These are phyloP conservation scores for Sporothrix globosa DNA, from an alignment of 2,329 filamentous ascomycete species.

Conservation along the genomic window DNA sequence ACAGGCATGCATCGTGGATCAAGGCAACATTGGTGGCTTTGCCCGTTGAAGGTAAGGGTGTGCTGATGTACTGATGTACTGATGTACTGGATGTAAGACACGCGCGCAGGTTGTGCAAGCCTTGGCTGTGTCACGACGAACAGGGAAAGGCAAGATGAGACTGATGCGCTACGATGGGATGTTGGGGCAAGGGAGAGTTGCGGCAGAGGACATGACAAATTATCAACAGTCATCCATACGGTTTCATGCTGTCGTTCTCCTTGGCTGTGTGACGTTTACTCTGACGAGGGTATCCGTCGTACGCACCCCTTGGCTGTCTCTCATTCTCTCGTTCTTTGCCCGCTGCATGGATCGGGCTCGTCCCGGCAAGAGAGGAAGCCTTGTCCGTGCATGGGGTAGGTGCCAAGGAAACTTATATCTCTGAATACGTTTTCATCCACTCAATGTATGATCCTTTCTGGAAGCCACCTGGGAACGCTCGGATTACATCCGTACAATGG, in stretches of 20 bases:
- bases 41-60: background rate
- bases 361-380: background rate
- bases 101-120: slow-evolving; percentile 4
- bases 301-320: background rate
- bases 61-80: background rate
- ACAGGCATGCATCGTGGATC: slow-evolving; percentile 4
- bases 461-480: background rate
- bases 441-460: background rate
- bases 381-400: background rate
- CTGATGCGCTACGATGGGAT: background rate
- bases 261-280: slow-evolving; percentile 14
- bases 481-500: background rate
- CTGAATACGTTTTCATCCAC: background rate
- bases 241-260: background rate
- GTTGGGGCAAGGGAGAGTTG: background rate
- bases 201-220: background rate
- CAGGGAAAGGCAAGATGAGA: background rate
- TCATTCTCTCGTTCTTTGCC: background rate
- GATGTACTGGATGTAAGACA: background rate
- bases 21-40: background rate
- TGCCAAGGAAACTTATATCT: background rate
- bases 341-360: background rate
- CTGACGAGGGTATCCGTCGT: background rate
- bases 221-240: background rate
- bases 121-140: background rate